Conservation (phyloP, 2,329 filamentous ascomycete species). For the Penicillium sp. region DNA sequence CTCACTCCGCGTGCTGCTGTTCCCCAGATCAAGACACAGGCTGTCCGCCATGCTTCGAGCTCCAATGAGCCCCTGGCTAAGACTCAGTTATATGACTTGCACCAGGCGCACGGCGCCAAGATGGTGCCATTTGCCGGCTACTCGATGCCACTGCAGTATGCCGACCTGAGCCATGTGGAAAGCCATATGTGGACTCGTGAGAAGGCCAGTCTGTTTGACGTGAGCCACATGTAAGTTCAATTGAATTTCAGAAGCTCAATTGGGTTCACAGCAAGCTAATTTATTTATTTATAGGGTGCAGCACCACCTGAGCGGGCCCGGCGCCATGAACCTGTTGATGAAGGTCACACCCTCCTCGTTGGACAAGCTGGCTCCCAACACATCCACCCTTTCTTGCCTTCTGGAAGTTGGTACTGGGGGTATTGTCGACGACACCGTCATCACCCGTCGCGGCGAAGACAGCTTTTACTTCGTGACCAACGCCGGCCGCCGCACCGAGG, state of each 20-base stretch:
- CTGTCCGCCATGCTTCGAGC: slow-evolving; percentile 35
- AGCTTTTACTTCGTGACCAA: slow-evolving; percentile 94
- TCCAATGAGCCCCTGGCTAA: slow-evolving; percentile 30
- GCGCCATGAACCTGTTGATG: slow-evolving; percentile 77
- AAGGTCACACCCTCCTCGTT: slow-evolving; percentile 76
- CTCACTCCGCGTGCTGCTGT: slow-evolving; percentile 11
- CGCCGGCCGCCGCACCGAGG: slow-evolving; percentile 86
- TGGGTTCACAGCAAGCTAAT: slow-evolving; percentile 7
- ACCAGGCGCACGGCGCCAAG: slow-evolving; percentile 76
- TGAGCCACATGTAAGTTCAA: slow-evolving; percentile 81
- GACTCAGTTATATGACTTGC: slow-evolving; percentile 76
- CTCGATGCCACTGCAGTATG: slow-evolving; percentile 89
- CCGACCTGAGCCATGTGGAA: slow-evolving; percentile 70
- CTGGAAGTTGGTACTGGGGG: slow-evolving; percentile 78
- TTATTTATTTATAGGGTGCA: slow-evolving; percentile 56
- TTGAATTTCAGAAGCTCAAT: background rate
- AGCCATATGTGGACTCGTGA: slow-evolving; percentile 88
- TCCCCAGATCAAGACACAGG: slow-evolving; percentile 12
- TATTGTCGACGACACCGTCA: slow-evolving; percentile 91
- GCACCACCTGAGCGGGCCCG: slow-evolving; percentile 77
- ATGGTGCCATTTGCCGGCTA: slow-evolving; percentile 97
- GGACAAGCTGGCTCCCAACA: slow-evolving; percentile 60
- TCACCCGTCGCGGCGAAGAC: slow-evolving; percentile 73
- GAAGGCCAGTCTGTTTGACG: slow-evolving; percentile 90
- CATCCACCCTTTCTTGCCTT: slow-evolving; percentile 79